Conservation (phyloP, 495 filamentous ascomycete species). For the Neurospora sp. region DNA sequence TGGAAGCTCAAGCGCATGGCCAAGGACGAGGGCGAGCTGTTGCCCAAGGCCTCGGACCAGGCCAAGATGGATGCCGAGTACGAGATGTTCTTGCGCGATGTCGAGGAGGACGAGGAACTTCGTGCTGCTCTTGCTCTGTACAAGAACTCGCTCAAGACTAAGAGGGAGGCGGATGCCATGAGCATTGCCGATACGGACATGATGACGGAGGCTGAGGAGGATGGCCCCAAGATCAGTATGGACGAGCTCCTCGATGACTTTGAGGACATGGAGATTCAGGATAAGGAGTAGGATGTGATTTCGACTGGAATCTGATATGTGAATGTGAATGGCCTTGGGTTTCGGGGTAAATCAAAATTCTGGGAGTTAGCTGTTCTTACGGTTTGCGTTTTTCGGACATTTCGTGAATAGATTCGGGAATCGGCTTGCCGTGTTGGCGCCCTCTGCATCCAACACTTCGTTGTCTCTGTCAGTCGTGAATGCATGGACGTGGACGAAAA, state of each 20-base stretch:
- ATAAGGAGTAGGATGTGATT: constrained; percentile 17
- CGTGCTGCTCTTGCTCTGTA: constrained; percentile 75
- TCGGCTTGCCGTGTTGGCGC: neutral
- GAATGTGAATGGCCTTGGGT: neutral
- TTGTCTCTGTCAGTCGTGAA: neutral
- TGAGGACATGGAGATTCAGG: constrained; percentile 64
- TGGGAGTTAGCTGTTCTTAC: neutral
- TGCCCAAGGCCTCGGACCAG: constrained; percentile 69
- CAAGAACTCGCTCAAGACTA: constrained; percentile 45
- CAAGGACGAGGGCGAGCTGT: constrained; percentile 72
- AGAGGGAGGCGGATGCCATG: constrained; percentile 38
- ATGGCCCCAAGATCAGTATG: constrained; percentile 66
- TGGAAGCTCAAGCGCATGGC: constrained; percentile 94
- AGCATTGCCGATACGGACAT: constrained; percentile 57
- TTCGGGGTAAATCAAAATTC: neutral
- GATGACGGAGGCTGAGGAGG: constrained; percentile 60
- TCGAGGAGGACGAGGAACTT: constrained; percentile 91
- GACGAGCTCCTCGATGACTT: constrained; percentile 84
- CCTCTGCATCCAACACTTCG: neutral
- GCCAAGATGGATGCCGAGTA: constrained; percentile 82
- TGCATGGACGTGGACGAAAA: neutral
- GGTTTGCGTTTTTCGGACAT: neutral
- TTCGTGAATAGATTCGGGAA: neutral
- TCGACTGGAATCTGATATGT: neutral
- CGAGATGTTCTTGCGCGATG: constrained; percentile 92